Base-by-base conservation (phyloP, 306 rosid species). In the Ziziphus jujuba region DNA sequence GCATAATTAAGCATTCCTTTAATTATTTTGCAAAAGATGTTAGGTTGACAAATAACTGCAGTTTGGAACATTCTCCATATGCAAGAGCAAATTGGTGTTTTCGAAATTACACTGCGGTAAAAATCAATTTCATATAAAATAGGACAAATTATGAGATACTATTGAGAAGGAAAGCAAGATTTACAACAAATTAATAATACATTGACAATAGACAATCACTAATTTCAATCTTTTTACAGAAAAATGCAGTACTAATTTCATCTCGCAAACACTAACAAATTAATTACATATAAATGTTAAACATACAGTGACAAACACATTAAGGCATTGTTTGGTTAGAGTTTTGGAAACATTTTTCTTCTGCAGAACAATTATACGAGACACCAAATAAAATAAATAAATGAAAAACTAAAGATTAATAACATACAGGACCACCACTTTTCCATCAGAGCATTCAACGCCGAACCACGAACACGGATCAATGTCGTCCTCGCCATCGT, bases 381-480 rank as follows among this genome's bases (percentile, higher is more conserved):
- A n/a, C n/a, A n/a, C n/a, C n/a, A n/a, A n/a, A n/a, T n/a, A 3
- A 44, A 45, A 22, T 19, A 20, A 12, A 38, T 34, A 17, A 43
- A 57, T 36, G 2, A 56, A 48, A 23, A 35, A 45, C 22, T n/a
- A 57, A 23, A 12, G 54, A 49, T 47, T 61, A 14, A 21, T 55
- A 61, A 64, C 98, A 84, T 84, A 92, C 98, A 89, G 65, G 84
- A 75, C 65, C 36, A 84, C 75, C 16, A 87, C 88, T 64, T 82
- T 79, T 75, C 87, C 90, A 8, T 78, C 63, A 6, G 87, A 83
- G 65, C 91, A 91, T 60, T 89, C 84, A 10, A 87, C 85, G 3
- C 98, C 96, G 17, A 80, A 79, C 96, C 96, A 85, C 0, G 86
- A 84, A 57, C 95, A 89, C 0, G 72, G 88, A 81, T 82, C 79